These are phyloP conservation scores for Yamadazyma phyllophila DNA, from an alignment of 805 yeast genomes.

Conservation along the genomic window DNA sequence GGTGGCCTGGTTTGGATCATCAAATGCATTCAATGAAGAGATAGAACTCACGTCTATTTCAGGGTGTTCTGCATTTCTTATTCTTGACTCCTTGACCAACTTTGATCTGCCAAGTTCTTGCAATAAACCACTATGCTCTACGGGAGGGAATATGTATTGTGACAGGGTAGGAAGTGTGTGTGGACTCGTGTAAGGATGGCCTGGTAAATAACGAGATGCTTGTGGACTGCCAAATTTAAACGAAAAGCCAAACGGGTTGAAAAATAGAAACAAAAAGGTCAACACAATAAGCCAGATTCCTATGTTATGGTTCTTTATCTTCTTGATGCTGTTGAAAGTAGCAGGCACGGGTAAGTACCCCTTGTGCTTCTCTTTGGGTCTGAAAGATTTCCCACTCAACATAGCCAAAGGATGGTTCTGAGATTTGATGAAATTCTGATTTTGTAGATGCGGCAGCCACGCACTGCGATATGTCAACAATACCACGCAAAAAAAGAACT, in stretches of 20 bases:
- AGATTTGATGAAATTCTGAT: not conserved
- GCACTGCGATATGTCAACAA: not conserved
- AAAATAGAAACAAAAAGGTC: conserved; percentile 20
- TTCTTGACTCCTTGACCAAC: conserved; percentile 49
- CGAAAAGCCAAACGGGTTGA: conserved; percentile 20
- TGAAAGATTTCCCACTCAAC: conserved; percentile 17
- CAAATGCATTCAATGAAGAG: conserved; percentile 41
- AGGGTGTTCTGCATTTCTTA: conserved; percentile 43
- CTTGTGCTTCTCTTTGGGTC: conserved; percentile 22
- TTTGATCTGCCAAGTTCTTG: conserved; percentile 54
- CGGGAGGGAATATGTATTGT: conserved; percentile 66
- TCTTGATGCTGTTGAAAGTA: conserved; percentile 19
- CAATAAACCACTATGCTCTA: conserved; percentile 64
- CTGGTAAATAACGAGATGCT: conserved; percentile 22
- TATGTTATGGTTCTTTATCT: not conserved
- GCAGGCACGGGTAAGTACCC: conserved; percentile 30
- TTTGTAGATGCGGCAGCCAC: not conserved
- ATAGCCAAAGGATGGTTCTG: not conserved
- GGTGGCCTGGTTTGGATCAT: conserved; percentile 36
- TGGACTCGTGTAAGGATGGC: conserved; percentile 32
- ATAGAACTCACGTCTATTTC: conserved; percentile 35
- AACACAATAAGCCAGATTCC: conserved; percentile 10
- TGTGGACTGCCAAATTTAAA: conserved; percentile 6
- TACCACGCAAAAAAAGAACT: too few species aligned
- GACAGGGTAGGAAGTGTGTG: conserved; percentile 45